phyloP scores from a whole-genome alignment of 1,139 yeast genomes.

The Geotrichum klebahnii region DNA sequence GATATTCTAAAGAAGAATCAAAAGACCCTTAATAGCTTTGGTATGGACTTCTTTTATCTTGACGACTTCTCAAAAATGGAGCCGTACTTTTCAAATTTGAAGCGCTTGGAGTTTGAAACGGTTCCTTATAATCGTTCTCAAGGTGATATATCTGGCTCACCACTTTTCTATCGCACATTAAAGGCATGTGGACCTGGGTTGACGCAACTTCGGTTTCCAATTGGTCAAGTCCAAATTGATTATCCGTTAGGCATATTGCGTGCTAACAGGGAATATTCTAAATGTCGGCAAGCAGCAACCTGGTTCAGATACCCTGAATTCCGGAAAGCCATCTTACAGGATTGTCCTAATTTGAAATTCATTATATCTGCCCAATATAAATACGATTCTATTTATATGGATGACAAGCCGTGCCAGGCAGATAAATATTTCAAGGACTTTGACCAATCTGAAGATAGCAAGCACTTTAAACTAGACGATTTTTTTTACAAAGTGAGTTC shows the following conservation, averaged over 20 bases:
- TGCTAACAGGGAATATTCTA: no score
- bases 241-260: no score
- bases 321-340: background rate
- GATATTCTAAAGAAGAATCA: background rate
- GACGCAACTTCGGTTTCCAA: background rate
- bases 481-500: background rate
- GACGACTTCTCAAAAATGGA: background rate
- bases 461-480: background rate
- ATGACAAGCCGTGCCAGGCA: background rate
- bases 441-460: background rate
- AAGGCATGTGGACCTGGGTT: background rate
- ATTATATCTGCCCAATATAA: background rate
- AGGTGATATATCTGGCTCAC: no score
- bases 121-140: no score
- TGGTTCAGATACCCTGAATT: background rate
- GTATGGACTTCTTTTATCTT: background rate
- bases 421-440: background rate
- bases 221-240: no score
- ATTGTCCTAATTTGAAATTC: conserved; percentile 2
- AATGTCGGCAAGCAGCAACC: no score
- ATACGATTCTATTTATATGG: no score
- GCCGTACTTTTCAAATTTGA: background rate
- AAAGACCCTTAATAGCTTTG: background rate
- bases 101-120: background rate
- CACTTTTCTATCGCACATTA: background rate